phyloP scores from a whole-genome alignment of 2,329 filamentous ascomycete genomes.

The Aureobasidium sp. region DNA sequence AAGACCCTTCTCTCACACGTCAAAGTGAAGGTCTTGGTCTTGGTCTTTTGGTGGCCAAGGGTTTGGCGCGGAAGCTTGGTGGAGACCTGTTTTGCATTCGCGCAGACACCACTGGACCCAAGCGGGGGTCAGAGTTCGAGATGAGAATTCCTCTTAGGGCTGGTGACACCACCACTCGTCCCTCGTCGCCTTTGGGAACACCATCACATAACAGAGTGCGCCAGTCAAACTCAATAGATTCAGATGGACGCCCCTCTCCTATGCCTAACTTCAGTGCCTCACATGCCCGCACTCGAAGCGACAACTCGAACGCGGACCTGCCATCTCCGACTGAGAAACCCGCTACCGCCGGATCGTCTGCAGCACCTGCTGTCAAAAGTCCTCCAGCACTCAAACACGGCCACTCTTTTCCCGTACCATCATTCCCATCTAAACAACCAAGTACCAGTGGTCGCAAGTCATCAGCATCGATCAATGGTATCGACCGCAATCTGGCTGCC shows the following conservation, averaged over 20 bases:
- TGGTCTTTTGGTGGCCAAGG: conserved; percentile 65
- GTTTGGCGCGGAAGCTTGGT: conserved; percentile 60
- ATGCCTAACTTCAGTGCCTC: conserved; percentile 1
- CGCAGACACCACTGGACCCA: conserved; percentile 54
- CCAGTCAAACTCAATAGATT: conserved; percentile 13
- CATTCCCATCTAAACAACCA: conserved; percentile 15
- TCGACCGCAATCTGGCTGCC: conserved; percentile 52
- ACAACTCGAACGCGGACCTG: not conserved
- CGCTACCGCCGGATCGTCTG: not conserved
- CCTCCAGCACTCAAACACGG: not conserved
- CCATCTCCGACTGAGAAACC: not conserved
- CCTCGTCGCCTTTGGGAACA: conserved; percentile 44
- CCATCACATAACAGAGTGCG: conserved; percentile 21
- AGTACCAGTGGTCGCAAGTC: conserved; percentile 21
- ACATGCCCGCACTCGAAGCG: not conserved
- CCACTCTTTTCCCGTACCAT: conserved; percentile 15
- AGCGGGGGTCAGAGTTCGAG: conserved; percentile 61
- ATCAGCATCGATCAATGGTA: conserved; percentile 23
- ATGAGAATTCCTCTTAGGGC: conserved; percentile 57
- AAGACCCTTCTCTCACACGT: conserved; percentile 61
- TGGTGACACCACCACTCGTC: conserved; percentile 43
- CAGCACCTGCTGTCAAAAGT: conserved; percentile 15
- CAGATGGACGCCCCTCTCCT: conserved; percentile 10
- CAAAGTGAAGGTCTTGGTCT: conserved; percentile 62
- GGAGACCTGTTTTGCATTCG: conserved; percentile 59